Evolutionary conservation across 495 filamentous ascomycete genomes (phyloP).

Genomic region (Podospora sp.): DNA sequence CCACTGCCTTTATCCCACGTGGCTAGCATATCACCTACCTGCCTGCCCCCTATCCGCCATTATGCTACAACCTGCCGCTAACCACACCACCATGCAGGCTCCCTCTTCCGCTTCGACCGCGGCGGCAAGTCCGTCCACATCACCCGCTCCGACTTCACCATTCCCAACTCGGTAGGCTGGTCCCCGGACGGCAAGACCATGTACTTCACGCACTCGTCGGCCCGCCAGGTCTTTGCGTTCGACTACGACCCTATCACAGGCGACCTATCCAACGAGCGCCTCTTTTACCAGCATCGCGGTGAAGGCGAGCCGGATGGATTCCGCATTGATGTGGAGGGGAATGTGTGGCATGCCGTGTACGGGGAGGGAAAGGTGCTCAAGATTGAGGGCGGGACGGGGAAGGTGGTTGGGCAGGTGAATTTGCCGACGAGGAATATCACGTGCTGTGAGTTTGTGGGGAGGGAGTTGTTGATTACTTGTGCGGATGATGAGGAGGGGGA

Average conservation of each 20-base stretch:
- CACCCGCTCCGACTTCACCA: slow-evolving; percentile 52
- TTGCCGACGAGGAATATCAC: slow-evolving; percentile 71
- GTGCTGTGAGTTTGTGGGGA: slow-evolving; percentile 72
- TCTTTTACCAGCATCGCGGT: slow-evolving; percentile 66
- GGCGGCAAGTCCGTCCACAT: slow-evolving; percentile 18
- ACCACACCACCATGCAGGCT: slow-evolving; percentile 33
- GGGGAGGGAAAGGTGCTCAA: slow-evolving; percentile 69
- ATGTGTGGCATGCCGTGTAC: slow-evolving; percentile 78
- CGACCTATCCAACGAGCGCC: slow-evolving; percentile 64
- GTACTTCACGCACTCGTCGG: slow-evolving; percentile 81
- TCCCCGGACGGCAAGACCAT: slow-evolving; percentile 69
- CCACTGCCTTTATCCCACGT: slow-evolving; percentile 27
- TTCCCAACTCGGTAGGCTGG: slow-evolving; percentile 86
- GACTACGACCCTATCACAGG: slow-evolving; percentile 70
- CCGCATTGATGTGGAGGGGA: slow-evolving; percentile 70
- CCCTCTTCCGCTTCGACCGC: slow-evolving; percentile 43
- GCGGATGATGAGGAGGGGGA: slow-evolving; percentile 62
- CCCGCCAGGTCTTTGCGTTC: slow-evolving; percentile 70
- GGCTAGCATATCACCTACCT: slow-evolving; percentile 16
- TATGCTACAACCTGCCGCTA: neutral
- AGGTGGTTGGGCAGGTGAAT: slow-evolving; percentile 65
- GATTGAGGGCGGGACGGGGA: slow-evolving; percentile 57
- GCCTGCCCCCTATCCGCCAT: neutral
- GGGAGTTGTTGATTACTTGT: slow-evolving; percentile 74
- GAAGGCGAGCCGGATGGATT: slow-evolving; percentile 73